Evolutionary conservation across 2,329 filamentous ascomycete genomes (phyloP), one percentile per base, ranked within the genome.

Genomic region (Pseudocercospora ulei): DNA sequence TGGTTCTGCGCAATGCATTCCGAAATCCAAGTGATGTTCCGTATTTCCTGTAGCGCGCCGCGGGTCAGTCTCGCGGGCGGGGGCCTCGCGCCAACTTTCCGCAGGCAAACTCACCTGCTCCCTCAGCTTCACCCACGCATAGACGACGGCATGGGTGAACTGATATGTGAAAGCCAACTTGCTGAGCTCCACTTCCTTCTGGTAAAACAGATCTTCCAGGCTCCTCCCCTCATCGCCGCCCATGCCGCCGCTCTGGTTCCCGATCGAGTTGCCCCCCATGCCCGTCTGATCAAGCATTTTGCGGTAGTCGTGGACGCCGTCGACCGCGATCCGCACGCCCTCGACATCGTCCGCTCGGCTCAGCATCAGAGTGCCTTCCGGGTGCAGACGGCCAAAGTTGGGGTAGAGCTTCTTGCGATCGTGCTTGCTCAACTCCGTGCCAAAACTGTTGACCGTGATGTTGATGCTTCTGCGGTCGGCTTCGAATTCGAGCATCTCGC

Each of bases 1-100:
- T 98, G 90, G 70, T 94, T 95, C 67, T 98, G 90, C 39, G 90
- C 90, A 73, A 98, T 98, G 68, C 90, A 98, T 66, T 98, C 90
- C 13, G 90, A 82, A 63, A 98, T 98, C 90, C 90, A 98, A 35
- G 90, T 96, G 58, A 98, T 94, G 66, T 98, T 98, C 51, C 90
- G 82, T 56, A 96, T 95, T 81, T 98, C 90, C 87, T 96, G 47
- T 25, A 20, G 23, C 3, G 20, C 14, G 5, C 19, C 3, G 20
- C 14, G 5, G 19, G 41, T 65, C 47, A 64, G 56, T 35, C 25
- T 16, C 8, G 12, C 20, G 7, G 20, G 16, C 24, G 12, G n/a
- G n/a, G n/a, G n/a, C n/a, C n/a, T n/a, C n/a, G 6, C 16, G 11
- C 26, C 2, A 7, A 12, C 9, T 13, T 16, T 22, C n/a, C 11